Conservation (phyloP, 768 basidiomycete species). For the Coprinopsis sp. region DNA sequence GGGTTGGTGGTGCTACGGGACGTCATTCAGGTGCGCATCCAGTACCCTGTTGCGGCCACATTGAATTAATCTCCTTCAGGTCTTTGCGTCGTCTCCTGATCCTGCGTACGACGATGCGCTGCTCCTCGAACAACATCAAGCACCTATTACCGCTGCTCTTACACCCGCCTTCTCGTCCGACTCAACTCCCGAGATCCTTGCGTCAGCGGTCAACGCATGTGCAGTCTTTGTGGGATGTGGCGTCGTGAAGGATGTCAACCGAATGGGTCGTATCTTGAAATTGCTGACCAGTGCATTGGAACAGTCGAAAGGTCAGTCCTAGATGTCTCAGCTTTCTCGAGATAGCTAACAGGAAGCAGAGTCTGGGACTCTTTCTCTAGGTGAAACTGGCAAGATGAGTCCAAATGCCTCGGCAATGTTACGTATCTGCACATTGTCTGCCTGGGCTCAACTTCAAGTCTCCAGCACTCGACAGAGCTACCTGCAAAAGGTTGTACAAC, state of each 20-base stretch:
- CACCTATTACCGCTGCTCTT: slow-evolving; percentile 94
- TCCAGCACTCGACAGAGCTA: slow-evolving; percentile 72
- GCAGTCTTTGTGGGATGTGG: slow-evolving; percentile 95
- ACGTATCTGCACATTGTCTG: slow-evolving; percentile 85
- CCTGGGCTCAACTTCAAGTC: slow-evolving; percentile 91
- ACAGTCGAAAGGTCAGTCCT: slow-evolving; percentile 56
- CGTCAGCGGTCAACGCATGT: slow-evolving; percentile 88
- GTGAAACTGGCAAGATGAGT: slow-evolving; percentile 80
- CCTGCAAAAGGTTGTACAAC: slow-evolving; percentile 75
- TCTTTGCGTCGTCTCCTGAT: slow-evolving; percentile 83
- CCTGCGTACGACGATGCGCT: slow-evolving; percentile 89
- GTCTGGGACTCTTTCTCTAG: slow-evolving; percentile 77
- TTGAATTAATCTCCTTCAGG: slow-evolving; percentile 39
- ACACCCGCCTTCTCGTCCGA: slow-evolving; percentile 96
- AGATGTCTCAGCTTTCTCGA: too few relatives aligned
- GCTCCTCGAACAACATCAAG: slow-evolving; percentile 94
- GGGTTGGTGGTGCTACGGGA: slow-evolving; percentile 86
- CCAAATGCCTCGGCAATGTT: slow-evolving; percentile 96
- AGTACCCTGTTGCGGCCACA: neutral
- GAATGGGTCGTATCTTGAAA: slow-evolving; percentile 94
- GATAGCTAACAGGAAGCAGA: too few relatives aligned
- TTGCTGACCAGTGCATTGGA: slow-evolving; percentile 83
- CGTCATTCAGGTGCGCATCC: slow-evolving; percentile 71
- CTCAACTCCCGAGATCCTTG: slow-evolving; percentile 91
- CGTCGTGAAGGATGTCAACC: slow-evolving; percentile 80